phyloP scores from a whole-genome alignment of 1,284 basidiomycete species.

The Athelia psychrophila region DNA sequence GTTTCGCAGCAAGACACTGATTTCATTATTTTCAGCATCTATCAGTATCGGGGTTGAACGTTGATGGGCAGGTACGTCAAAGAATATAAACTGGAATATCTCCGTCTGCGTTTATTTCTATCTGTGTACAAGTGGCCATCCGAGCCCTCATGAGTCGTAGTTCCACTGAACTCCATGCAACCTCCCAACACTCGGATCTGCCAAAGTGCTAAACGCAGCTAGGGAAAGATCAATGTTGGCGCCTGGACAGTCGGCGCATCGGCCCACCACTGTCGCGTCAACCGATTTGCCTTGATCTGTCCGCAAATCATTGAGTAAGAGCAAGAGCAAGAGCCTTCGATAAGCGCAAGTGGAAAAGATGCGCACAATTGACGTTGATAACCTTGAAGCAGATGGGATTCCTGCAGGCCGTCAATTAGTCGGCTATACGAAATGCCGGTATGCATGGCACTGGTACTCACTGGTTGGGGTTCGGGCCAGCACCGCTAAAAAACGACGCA shows the following conservation, averaged over 20 bases:
- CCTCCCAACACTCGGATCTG: background rate
- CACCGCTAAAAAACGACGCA: background rate
- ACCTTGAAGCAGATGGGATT: background rate
- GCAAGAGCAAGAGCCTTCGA: background rate
- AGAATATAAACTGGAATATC: too few relatives aligned
- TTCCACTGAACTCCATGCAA: background rate
- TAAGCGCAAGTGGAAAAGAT: too few relatives aligned
- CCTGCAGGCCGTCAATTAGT: background rate
- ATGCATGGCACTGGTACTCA: background rate
- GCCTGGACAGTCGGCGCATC: constrained; percentile 1
- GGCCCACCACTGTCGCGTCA: background rate
- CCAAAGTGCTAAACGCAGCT: background rate
- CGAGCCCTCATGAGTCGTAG: too few relatives aligned
- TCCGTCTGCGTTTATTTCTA: too few relatives aligned
- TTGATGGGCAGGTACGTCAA: too few relatives aligned
- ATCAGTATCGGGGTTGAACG: too few relatives aligned
- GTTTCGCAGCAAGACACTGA: too few relatives aligned
- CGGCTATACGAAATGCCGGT: background rate
- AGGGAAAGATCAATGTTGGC: background rate
- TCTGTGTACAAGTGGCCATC: too few relatives aligned
- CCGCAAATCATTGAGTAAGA: background rate
- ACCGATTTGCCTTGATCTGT: background rate
- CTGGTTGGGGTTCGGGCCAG: background rate
- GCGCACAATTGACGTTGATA: background rate
- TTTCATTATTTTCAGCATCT: too few relatives aligned